Conservation (phyloP, 495 filamentous ascomycete species). For the Durotheca rogersii region DNA sequence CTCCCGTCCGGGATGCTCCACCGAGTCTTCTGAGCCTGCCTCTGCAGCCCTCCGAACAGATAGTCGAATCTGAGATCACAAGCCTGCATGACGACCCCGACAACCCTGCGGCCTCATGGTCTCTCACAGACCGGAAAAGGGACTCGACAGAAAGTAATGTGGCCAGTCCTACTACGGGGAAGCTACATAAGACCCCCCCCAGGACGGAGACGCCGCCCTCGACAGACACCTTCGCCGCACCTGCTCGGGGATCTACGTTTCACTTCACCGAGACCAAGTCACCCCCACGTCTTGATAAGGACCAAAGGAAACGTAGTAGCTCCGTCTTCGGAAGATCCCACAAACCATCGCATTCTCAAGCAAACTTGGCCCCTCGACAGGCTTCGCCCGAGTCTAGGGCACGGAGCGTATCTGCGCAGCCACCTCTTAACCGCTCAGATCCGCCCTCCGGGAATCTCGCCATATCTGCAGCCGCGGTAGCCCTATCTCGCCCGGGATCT, state of each 20-base stretch:
- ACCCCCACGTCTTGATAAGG: constrained; percentile 29
- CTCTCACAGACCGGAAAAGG: constrained; percentile 7
- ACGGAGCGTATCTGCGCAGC: constrained; percentile 46
- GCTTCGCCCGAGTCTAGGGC: constrained; percentile 33
- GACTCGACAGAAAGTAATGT: constrained; percentile 12
- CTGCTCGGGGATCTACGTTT: constrained; percentile 22
- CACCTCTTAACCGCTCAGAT: constrained; percentile 21
- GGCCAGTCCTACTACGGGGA: constrained; percentile 1
- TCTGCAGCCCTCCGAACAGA: constrained; percentile 1
- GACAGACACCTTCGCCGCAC: constrained; percentile 14
- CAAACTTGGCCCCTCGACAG: constrained; percentile 16
- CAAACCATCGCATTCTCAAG: constrained; percentile 13
- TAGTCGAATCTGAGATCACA: not conserved
- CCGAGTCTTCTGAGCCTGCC: constrained; percentile 15
- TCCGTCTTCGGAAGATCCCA: constrained; percentile 24
- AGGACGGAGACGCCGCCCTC: constrained; percentile 9
- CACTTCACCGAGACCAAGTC: constrained; percentile 29
- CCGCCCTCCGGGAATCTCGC: constrained; percentile 30
- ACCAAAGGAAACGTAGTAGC: constrained; percentile 32
- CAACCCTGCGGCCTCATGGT: constrained; percentile 1
- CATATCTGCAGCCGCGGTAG: constrained; percentile 23
- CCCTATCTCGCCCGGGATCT: constrained; percentile 27
- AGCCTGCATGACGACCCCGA: constrained; percentile 8
- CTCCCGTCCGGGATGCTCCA: constrained; percentile 16
- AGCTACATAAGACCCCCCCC: constrained; percentile 28